phyloP scores from a whole-genome alignment of 1,139 yeast species.

The Yamadazyma kanchanaburiensis region DNA sequence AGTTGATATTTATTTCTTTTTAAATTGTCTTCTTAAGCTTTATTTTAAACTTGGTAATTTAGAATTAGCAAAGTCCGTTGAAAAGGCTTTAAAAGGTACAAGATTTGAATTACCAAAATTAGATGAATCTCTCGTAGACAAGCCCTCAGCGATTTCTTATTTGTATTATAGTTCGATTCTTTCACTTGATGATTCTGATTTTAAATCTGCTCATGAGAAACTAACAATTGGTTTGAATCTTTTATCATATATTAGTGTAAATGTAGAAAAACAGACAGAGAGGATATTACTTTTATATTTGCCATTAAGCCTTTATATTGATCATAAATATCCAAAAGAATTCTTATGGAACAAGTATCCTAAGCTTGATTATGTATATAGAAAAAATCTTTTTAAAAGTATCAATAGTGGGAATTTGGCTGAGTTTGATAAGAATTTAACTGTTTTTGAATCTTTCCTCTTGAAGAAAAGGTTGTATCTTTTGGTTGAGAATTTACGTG shows the following conservation, averaged over 20 bases:
- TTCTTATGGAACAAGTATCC: slow-evolving; percentile 46
- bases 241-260: slow-evolving; percentile 22
- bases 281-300: slow-evolving; percentile 48
- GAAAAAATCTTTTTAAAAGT: slow-evolving; percentile 44
- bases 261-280: slow-evolving; percentile 25
- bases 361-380: slow-evolving; percentile 40
- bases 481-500: slow-evolving; percentile 53
- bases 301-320: slow-evolving; percentile 51
- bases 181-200: slow-evolving; percentile 61
- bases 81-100: slow-evolving; percentile 66
- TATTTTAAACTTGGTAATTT: slow-evolving; percentile 69
- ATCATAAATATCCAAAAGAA: slow-evolving; percentile 37
- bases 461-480: slow-evolving; percentile 63
- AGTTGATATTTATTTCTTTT: slow-evolving; percentile 68
- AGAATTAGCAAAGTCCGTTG: slow-evolving; percentile 75
- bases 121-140: slow-evolving; percentile 43
- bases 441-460: slow-evolving; percentile 45
- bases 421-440: slow-evolving; percentile 44
- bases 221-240: slow-evolving; percentile 46
- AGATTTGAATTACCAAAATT: slow-evolving; percentile 45
- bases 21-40: slow-evolving; percentile 67
- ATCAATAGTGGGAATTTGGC: slow-evolving; percentile 54
- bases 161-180: slow-evolving; percentile 66
- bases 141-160: slow-evolving; percentile 56
- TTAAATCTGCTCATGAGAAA: slow-evolving; percentile 44